A percentile compares a stretch with the other conserved stretches of the same genome.
These are phyloP conservation scores for Nadsonia commutata DNA, from an alignment of 1,139 yeast genomes.

Conservation along the genomic window DNA sequence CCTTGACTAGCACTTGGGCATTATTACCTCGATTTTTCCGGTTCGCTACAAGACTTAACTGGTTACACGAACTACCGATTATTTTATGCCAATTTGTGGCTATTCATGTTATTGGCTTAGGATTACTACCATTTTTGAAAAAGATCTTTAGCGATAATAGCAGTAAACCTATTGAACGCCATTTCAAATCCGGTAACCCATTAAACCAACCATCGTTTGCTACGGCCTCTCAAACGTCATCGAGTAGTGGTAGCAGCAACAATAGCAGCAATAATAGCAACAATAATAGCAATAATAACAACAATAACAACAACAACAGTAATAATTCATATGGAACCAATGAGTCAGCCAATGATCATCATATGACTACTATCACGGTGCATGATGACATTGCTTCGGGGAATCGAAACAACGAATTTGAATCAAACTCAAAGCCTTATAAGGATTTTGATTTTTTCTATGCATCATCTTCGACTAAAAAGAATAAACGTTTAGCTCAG, in stretches of 20 bases:
- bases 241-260: not conserved
- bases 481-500: slow-evolving; percentile 16
- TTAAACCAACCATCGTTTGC: not conserved
- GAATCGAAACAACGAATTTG: not conserved
- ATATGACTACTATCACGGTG: not conserved
- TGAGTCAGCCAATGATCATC: not conserved
- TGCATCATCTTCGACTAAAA: slow-evolving; percentile 12
- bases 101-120: slow-evolving; percentile 18
- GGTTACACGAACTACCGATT: slow-evolving; percentile 18
- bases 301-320: not conserved
- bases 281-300: not conserved
- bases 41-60: slow-evolving; percentile 16
- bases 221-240: not conserved
- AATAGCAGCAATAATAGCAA: not conserved
- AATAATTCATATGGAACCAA: not conserved
- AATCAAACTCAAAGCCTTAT: not conserved
- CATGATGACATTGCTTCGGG: not conserved
- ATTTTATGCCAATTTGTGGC: slow-evolving; percentile 17
- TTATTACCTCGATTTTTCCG: slow-evolving; percentile 13
- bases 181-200: not conserved
- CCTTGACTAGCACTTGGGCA: slow-evolving; percentile 14
- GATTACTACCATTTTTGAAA: slow-evolving; percentile 16
- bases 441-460: slow-evolving; percentile 12
- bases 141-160: slow-evolving; percentile 11
- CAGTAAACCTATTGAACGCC: not conserved